Percentiles rank a stretch among this genome's conserved stretches.
Conservation (phyloP, 192 early-diverging fungal species). For the Entomortierella parvispora region DNA sequence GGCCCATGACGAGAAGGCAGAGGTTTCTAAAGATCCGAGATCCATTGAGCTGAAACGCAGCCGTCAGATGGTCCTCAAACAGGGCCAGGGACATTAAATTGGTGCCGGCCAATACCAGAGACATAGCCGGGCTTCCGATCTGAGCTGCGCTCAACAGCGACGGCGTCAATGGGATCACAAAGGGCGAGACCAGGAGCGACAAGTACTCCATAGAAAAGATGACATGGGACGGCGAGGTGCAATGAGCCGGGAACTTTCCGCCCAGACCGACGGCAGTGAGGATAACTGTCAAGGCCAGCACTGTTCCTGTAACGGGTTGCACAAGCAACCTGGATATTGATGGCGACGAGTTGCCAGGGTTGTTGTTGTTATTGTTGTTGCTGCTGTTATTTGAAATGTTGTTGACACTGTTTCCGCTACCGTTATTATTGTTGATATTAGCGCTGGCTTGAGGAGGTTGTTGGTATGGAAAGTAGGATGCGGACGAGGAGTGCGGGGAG, state of each 20-base stretch:
- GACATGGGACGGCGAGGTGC: conserved; percentile 26
- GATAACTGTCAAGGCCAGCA: conserved; percentile 30
- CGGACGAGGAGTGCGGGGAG: conserved; percentile 10
- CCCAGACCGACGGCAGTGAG: conserved; percentile 31
- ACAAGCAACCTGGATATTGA: conserved; percentile 15
- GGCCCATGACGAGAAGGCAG: conserved; percentile 21
- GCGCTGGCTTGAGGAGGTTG: not conserved
- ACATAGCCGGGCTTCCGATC: conserved; percentile 6
- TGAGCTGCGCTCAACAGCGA: conserved; percentile 23
- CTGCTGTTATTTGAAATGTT: not conserved
- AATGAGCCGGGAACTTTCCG: conserved; percentile 41
- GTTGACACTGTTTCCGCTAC: not conserved
- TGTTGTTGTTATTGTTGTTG: not conserved
- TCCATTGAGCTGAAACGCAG: conserved; percentile 52
- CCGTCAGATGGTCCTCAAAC: conserved; percentile 63
- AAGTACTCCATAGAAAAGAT: conserved; percentile 22
- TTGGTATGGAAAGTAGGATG: conserved; percentile 23
- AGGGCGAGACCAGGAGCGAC: conserved; percentile 33
- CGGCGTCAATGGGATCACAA: conserved; percentile 38
- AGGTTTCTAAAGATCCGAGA: conserved; percentile 53
- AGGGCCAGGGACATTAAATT: conserved; percentile 62
- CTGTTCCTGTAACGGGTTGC: conserved; percentile 28
- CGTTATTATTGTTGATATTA: not conserved
- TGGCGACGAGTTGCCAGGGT: not conserved
- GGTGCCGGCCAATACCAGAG: conserved; percentile 43